These are phyloP conservation scores for Rhizopogon vesiculosus DNA, from an alignment of 768 basidiomycete species.

Conservation along the genomic window DNA sequence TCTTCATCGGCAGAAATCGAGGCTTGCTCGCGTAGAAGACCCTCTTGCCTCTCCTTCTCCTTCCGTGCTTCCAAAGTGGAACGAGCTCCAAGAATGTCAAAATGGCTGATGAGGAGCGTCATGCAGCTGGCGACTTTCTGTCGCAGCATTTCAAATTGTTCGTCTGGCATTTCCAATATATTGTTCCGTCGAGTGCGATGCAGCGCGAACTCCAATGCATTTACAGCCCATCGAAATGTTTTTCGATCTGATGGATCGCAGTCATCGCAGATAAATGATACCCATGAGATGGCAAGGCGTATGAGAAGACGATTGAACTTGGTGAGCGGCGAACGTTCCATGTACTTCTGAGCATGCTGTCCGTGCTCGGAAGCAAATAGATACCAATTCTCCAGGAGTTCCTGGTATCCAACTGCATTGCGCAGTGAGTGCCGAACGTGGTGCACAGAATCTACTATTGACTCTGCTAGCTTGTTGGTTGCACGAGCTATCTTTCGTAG, in stretches of 20 bases:
- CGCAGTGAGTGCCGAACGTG: conserved; percentile 70
- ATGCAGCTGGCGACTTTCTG: conserved; percentile 94
- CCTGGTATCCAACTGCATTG: conserved; percentile 64
- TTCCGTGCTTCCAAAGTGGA: conserved; percentile 83
- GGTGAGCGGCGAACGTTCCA: conserved; percentile 66
- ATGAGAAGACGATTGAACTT: conserved; percentile 84
- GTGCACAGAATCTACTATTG: conserved; percentile 88
- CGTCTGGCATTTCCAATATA: conserved; percentile 82
- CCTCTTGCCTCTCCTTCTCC: conserved; percentile 84
- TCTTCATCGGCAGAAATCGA: conserved; percentile 43
- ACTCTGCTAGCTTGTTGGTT: conserved; percentile 86
- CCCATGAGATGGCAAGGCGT: conserved; percentile 94
- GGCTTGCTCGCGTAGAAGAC: conserved; percentile 50
- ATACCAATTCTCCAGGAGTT: conserved; percentile 91
- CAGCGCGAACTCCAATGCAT: conserved; percentile 89
- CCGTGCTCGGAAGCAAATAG: conserved; percentile 96
- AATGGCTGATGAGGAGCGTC: conserved; percentile 94
- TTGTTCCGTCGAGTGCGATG: conserved; percentile 83
- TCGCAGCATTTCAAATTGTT: conserved; percentile 87
- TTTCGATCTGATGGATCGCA: conserved; percentile 94
- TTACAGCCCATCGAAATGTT: conserved; percentile 98
- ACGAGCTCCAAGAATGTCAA: conserved; percentile 95
- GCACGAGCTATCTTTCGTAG: conserved; percentile 87
- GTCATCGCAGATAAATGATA: conserved; percentile 96
- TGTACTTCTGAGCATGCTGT: conserved; percentile 81